Percentiles rank a stretch among this genome's conserved stretches.
These are phyloP conservation scores for Kazachstania martiniae DNA, from an alignment of 805 yeast species.

Conservation along the genomic window DNA sequence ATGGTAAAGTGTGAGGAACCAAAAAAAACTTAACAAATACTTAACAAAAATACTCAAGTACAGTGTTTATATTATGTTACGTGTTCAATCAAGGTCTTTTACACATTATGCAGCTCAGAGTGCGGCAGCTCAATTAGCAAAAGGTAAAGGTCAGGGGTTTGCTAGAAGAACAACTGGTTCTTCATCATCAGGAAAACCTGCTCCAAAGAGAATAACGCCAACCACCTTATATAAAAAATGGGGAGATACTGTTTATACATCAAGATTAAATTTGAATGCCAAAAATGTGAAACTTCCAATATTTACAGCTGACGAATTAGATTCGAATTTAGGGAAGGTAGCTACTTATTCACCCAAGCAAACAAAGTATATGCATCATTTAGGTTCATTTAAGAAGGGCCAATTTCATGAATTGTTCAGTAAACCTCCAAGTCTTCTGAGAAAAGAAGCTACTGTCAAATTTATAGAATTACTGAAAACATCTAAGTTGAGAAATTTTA, in stretches of 20 bases:
- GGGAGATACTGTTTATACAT: constrained; percentile 25
- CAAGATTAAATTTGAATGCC: constrained; percentile 23
- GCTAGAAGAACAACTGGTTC: constrained; percentile 14
- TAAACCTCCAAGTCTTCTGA: constrained; percentile 48
- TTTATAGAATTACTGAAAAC: constrained; percentile 30
- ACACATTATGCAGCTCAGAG: constrained; percentile 7
- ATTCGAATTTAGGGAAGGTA: constrained; percentile 21
- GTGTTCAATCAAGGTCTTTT: constrained; percentile 11
- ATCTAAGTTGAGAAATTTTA: constrained; percentile 37
- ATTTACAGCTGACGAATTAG: constrained; percentile 11
- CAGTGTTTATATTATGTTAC: too few species aligned
- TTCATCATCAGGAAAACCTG: constrained; percentile 5
- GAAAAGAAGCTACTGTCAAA: constrained; percentile 36
- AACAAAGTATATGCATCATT: constrained; percentile 34
- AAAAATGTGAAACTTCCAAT: constrained; percentile 13
- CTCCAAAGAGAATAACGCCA: constrained; percentile 18
- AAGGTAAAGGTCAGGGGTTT: constrained; percentile 23
- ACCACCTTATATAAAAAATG: constrained; percentile 27
- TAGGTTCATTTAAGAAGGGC: constrained; percentile 56
- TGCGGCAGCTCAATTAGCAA: constrained; percentile 8
- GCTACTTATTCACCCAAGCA: constrained; percentile 33
- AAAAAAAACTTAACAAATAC: too few species aligned
- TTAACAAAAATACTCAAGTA: too few species aligned
- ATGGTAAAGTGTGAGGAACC: too few species aligned
- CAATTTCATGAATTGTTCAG: constrained; percentile 60